phyloP scores from a whole-genome alignment of 306 rosid genomes.

The Casuarina cunninghamiana region DNA sequence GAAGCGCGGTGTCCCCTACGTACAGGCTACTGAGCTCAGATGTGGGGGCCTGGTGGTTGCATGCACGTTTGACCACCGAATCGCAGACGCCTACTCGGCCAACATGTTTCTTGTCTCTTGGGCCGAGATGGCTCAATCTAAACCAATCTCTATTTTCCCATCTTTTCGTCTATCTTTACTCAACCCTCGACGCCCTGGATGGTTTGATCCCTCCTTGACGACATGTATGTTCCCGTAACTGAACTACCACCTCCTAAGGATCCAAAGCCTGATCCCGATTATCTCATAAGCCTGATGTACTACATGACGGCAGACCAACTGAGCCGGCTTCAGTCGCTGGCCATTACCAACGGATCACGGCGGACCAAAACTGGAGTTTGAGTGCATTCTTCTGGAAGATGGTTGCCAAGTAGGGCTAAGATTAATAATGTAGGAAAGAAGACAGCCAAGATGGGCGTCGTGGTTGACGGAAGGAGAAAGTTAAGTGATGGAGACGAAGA shows the following conservation, averaged over 20 bases:
- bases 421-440: too few species aligned
- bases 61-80: too few species aligned
- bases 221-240: conserved; percentile 51
- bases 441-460: too few species aligned
- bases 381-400: conserved; percentile 50
- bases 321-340: conserved; percentile 43
- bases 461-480: too few species aligned
- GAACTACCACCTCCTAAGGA: conserved; percentile 31
- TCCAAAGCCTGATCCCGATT: conserved; percentile 6
- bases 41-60: too few species aligned
- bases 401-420: too few species aligned
- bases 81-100: too few species aligned
- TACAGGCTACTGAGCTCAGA: too few species aligned
- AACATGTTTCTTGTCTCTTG: conserved; percentile 41
- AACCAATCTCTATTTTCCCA: conserved; percentile 33
- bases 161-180: conserved; percentile 29
- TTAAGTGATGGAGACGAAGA: too few species aligned
- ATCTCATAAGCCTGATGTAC: too few species aligned
- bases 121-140: conserved; percentile 56
- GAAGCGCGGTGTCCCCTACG: too few species aligned
- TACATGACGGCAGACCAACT: conserved; percentile 17
- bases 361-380: conserved; percentile 49
- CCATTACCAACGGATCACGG: conserved; percentile 7
- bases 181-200: conserved; percentile 12
- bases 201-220: neutral